These are phyloP conservation scores for Melastoma candidum DNA, from an alignment of 441 rosid genomes.

Conservation along the genomic window DNA sequence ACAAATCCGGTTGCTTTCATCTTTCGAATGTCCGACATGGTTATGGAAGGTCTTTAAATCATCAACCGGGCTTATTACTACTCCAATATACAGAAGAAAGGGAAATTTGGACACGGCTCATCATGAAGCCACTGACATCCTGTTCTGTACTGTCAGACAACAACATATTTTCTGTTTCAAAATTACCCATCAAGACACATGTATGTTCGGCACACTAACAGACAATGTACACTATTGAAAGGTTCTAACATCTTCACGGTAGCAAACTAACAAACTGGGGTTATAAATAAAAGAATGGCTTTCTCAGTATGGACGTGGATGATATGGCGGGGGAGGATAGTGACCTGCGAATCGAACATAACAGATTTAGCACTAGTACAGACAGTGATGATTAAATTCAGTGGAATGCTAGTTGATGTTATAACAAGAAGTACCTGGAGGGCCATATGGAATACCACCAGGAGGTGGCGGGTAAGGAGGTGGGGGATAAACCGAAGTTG, in stretches of 20 bases:
- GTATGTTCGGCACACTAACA: no score
- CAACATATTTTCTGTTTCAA: no score
- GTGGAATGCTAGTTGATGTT: background rate
- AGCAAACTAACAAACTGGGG: background rate
- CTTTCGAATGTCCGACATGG: no score
- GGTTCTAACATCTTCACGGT: background rate
- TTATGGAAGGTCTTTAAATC: no score
- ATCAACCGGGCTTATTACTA: no score
- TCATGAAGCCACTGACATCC: no score
- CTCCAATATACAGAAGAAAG: no score
- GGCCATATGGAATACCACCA: conserved; percentile 12
- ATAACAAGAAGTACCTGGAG: conserved; percentile 18
- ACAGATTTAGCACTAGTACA: background rate
- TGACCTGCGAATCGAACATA: conserved; percentile 27
- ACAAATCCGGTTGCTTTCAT: no score
- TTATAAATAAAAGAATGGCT: conserved; percentile 15
- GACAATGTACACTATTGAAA: background rate
- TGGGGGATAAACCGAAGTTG: conserved; percentile 24
- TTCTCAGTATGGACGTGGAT: conserved; percentile 55
- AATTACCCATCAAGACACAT: no score
- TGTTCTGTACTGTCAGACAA: no score
- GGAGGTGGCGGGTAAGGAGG: conserved; percentile 29
- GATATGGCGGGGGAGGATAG: conserved; percentile 31
- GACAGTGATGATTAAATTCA: background rate
- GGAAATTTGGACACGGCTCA: no score